Evolutionary conservation across 2,329 filamentous ascomycete genomes (phyloP).

Genomic region (Arthrinium puccinioides): DNA sequence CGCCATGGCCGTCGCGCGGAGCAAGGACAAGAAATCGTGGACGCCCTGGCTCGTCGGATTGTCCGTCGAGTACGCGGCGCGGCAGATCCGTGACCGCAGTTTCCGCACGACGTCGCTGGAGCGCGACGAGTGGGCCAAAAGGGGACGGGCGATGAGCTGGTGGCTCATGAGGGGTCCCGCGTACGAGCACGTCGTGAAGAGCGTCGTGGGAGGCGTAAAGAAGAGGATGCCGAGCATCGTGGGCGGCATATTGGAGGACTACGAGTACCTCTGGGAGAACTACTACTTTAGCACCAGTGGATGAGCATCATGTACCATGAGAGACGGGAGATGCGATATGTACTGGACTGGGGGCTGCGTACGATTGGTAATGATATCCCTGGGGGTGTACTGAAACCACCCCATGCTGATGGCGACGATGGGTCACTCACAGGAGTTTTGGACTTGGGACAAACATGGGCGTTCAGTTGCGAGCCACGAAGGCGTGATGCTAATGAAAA

Average conservation of each 20-base stretch:
- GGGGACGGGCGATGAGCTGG: constrained; percentile 89
- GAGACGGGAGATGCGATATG: too few species aligned
- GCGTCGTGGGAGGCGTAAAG: constrained; percentile 63
- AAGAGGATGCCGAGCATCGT: constrained; percentile 75
- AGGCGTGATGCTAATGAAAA: too few species aligned
- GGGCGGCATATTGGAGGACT: constrained; percentile 84
- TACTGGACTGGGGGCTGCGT: too few species aligned
- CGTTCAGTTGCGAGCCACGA: too few species aligned
- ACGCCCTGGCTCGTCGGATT: constrained; percentile 85
- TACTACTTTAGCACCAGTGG: constrained; percentile 72
- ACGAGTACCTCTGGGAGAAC: constrained; percentile 96
- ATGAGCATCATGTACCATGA: too few species aligned
- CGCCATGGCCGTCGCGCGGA: constrained; percentile 71
- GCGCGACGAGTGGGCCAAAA: constrained; percentile 78
- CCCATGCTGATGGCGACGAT: too few species aligned
- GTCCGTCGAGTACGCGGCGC: constrained; percentile 76
- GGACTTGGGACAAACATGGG: too few species aligned
- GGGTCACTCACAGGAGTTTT: too few species aligned
- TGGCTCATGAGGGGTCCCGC: constrained; percentile 96
- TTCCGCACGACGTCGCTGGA: constrained; percentile 81
- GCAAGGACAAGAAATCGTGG: constrained; percentile 72
- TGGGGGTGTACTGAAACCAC: too few species aligned
- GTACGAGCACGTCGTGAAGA: constrained; percentile 85
- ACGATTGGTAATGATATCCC: too few species aligned
- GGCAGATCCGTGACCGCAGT: constrained; percentile 72